phyloP scores from a whole-genome alignment of 192 early-diverging fungal genomes.

The Backusella tuberculispora region DNA sequence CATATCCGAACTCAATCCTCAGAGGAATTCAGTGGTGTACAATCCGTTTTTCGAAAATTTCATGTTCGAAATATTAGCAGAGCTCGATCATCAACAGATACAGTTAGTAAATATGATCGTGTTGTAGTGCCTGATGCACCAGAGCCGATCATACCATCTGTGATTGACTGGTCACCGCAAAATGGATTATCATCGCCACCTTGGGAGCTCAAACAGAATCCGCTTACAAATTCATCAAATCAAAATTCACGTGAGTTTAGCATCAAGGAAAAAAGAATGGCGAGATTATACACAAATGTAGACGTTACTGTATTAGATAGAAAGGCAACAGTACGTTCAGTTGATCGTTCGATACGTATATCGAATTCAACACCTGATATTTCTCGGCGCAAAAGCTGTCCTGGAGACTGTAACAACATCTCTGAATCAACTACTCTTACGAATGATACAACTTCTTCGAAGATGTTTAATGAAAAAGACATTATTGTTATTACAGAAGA shows the following conservation, averaged over 20 bases:
- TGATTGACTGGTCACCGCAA: not conserved
- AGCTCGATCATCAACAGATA: not conserved
- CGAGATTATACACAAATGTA: not conserved
- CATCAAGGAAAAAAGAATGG: not conserved
- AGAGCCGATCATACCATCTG: not conserved
- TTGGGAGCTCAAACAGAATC: not conserved
- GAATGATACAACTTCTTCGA: not conserved
- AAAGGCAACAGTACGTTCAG: not conserved
- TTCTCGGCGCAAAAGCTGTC: not conserved
- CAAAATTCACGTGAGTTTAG: not conserved
- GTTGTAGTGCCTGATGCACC: not conserved
- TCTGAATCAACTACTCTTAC: not conserved
- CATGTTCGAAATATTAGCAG: not conserved
- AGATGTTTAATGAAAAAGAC: slow-evolving; percentile 1
- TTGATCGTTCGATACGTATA: not conserved
- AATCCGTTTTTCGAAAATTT: slow-evolving; percentile 2
- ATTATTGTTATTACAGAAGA: slow-evolving; percentile 11
- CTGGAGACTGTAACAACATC: not conserved
- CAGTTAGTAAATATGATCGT: not conserved
- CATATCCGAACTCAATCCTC: not conserved
- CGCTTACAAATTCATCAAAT: not conserved
- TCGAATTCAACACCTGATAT: not conserved
- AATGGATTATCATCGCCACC: not conserved
- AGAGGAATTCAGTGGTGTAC: not conserved
- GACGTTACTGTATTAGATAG: not conserved